Base-by-base conservation (phyloP, 176 grass and related monocot genomes). In the Triticum timopheevii region DNA sequence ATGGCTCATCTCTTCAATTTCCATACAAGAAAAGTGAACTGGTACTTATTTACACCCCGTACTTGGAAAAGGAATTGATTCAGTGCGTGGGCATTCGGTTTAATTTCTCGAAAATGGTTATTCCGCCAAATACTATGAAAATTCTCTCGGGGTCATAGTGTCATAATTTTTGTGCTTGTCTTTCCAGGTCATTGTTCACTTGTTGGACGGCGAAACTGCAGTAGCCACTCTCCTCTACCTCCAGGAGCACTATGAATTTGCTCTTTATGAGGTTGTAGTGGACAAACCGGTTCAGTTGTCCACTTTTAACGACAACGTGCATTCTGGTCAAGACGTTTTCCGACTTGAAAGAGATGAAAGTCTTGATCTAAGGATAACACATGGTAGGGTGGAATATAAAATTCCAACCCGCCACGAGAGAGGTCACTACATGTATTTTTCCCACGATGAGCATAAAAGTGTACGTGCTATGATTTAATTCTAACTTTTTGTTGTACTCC, bases 181-280 rank as follows among this genome's bases (percentile, higher is more conserved):
- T 2, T 82, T 82, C 33, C 47, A 83, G 47, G 80, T 83, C 5
- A 24, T 6, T 23, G 33, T 72, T 56, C 30, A n/a, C n/a, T 71
- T 72, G 47, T 2, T 58, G 19, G 80, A 71, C 15, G 31, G 9
- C 2, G 39, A 13, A 1, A 39, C 8, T 40, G 31, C n/a, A 33
- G 49, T 27, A 20, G 31, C 12, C 33, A 12, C 11, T 7, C 34
- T 83, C 13, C 66, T 72, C 13, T 83, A 83, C 67, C 33, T 15
- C 13, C 65, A 82, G 33, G 50, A 69, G 30, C 80, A 82, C 13
- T 82, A 82, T 12, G 52, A 70, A 15, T 30, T 82, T 69, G 80
- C 80, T 56, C 15, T 82, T 8, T 70, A 54, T 1, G 22, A 22
- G 20, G 33, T 34, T 36, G 45, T n/a, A 70, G n/a, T 54, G 65